phyloP scores from a whole-genome alignment of 2,329 filamentous ascomycete genomes.

The Nakataea oryzae region DNA sequence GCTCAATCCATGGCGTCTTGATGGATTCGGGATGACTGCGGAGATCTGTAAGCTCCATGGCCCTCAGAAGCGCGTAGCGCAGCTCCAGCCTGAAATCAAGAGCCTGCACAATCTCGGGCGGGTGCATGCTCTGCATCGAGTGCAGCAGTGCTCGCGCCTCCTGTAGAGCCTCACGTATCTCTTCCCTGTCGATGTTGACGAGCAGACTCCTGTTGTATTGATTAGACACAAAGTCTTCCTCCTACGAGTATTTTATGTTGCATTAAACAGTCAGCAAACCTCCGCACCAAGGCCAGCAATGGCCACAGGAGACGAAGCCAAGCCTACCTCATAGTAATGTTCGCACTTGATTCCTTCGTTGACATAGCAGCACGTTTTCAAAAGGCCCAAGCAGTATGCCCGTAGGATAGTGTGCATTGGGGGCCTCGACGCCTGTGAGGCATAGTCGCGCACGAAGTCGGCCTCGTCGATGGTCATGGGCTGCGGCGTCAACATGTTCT shows the following conservation, averaged over 20 bases:
- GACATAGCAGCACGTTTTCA: conserved; percentile 75
- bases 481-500: conserved; percentile 65
- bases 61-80: conserved; percentile 50
- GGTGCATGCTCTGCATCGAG: conserved; percentile 24
- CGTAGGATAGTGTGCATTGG: conserved; percentile 57
- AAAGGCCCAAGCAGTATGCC: conserved; percentile 74
- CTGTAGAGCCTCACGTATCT: conserved; percentile 44
- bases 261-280: not conserved
- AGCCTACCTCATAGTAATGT: conserved; percentile 74
- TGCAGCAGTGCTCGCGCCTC: conserved; percentile 43
- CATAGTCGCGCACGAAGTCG: conserved; percentile 39
- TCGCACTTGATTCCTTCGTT: conserved; percentile 70
- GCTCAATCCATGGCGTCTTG: conserved; percentile 40
- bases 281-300: not conserved
- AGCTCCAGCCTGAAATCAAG: conserved; percentile 57
- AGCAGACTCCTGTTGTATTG: conserved; percentile 76
- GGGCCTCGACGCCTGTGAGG: conserved; percentile 19
- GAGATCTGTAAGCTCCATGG: conserved; percentile 36
- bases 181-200: conserved; percentile 44
- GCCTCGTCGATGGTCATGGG: conserved; percentile 55
- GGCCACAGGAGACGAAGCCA: not conserved
- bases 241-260: conserved; percentile 33
- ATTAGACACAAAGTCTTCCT: conserved; percentile 94
- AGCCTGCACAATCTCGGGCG: conserved; percentile 36
- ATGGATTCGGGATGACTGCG: conserved; percentile 33